Base-by-base conservation (phyloP, 306 rosid genomes). In the Carpinus fangiana region DNA sequence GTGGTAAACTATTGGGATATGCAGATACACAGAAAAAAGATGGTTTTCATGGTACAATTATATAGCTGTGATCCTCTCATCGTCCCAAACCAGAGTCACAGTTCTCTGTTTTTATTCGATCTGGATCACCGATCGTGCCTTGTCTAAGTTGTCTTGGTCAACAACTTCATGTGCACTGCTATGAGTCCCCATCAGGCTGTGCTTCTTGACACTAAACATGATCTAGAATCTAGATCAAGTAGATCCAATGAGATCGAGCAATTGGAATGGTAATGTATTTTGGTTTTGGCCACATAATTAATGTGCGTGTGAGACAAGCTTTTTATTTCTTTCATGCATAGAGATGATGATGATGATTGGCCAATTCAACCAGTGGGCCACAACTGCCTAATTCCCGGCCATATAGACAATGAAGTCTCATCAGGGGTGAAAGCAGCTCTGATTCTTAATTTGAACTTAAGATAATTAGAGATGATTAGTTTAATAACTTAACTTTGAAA, bases 31-130 rank as follows among this genome's bases (percentile, higher is more conserved):
- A 84, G 57, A 54, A 45, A 56, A n/a, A 14, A 26, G 13, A 17
- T 23, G 28, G 26, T 31, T 73, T 54, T 50, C 47, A 36, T n/a
- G 23, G 67, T 59, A 31, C 48, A 38, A 68, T 14, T 17, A 75
- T 66, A 69, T 66, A 69, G 68, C 9, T 70, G 79, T 80, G 85
- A 76, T 74, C 85, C 74, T 77, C 68, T 14, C 18, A 53, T 55
- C 55, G 20, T 41, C 53, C 59, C 70, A 50, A 13, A 5, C n/a
- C 16, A 54, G 61, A 47, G 43, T 38, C 43, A 34, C 38, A 34
- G 38, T 34, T 34, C 64, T 23, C 26, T 23, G 26, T 1, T 23
- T 23, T 23, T 23, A 23, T 23, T 23, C n/a, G n/a, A n/a, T n/a
- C 26, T 23, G 26, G 26, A 23, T 23, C 26, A 23, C 26, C 26